Conservation (phyloP, 2,329 filamentous ascomycete genomes). For the Nigrospora oryzae region DNA sequence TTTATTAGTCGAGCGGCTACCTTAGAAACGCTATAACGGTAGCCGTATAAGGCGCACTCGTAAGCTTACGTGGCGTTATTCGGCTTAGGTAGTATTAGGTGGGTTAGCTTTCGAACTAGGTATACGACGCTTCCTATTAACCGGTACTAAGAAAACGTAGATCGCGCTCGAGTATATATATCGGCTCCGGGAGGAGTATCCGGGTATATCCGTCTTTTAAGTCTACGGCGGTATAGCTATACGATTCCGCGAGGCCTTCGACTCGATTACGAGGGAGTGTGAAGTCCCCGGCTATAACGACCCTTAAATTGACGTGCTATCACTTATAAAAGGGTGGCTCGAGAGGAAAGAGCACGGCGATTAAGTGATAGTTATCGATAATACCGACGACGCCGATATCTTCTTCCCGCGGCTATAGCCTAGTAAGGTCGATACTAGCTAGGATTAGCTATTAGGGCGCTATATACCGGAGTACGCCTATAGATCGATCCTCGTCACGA, state of each 20-base stretch:
- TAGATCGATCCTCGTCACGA: conserved; percentile 23
- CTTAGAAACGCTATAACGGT: background rate
- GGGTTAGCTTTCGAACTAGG: background rate
- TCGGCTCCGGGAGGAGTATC: conserved; percentile 9
- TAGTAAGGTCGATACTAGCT: background rate
- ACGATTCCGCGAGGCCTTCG: conserved; percentile 18
- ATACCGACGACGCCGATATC: conserved; percentile 11
- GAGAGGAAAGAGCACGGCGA: conserved; percentile 8
- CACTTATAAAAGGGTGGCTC: conserved; percentile 18
- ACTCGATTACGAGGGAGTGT: conserved; percentile 16
- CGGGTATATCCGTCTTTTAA: conserved; percentile 22
- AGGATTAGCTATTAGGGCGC: conserved; percentile 6
- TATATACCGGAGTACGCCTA: conserved; percentile 20
- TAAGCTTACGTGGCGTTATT: conserved; percentile 8
- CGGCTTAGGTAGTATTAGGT: conserved; percentile 18
- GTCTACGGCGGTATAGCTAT: conserved; percentile 21
- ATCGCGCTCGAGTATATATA: conserved; percentile 20
- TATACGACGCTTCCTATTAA: conserved; percentile 3
- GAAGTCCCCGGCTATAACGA: conserved; percentile 11
- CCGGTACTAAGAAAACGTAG: conserved; percentile 19
- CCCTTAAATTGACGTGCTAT: conserved; percentile 11
- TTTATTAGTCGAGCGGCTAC: background rate
- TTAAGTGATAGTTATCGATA: conserved; percentile 11
- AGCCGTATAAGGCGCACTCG: background rate
- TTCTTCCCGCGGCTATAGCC: background rate